phyloP scores from a whole-genome alignment of 1,284 basidiomycete genomes.

The Ceratobasidium sp. region DNA sequence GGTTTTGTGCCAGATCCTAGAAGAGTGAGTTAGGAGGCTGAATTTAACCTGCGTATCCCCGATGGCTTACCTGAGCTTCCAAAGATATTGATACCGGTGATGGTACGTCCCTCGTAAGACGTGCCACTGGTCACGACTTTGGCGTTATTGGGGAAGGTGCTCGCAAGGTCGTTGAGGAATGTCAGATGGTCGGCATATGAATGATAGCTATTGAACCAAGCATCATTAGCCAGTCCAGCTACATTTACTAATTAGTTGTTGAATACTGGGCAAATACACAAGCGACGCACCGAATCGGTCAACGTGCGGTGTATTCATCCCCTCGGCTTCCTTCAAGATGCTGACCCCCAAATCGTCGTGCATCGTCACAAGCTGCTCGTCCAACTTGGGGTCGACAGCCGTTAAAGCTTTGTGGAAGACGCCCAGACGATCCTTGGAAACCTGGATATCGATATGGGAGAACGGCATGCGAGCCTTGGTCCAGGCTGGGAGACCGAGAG shows the following conservation, averaged over 20 bases:
- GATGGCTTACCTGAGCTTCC: conserved; percentile 43
- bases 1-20: conserved; percentile 45
- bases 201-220: conserved; percentile 40
- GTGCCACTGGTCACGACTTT: conserved; percentile 43
- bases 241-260: not conserved
- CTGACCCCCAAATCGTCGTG: conserved; percentile 15
- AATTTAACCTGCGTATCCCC: too few relatives aligned
- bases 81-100: conserved; percentile 47
- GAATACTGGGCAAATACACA: too few relatives aligned
- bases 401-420: conserved; percentile 24
- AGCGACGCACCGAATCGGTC: too few relatives aligned
- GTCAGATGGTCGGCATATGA: conserved; percentile 34
- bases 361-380: conserved; percentile 33
- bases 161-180: conserved; percentile 20
- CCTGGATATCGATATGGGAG: conserved; percentile 32
- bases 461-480: not conserved
- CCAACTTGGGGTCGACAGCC: not conserved
- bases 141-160: conserved; percentile 28
- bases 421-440: conserved; percentile 16
- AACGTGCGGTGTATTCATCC: conserved; percentile 14
- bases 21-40: too few relatives aligned
- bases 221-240: conserved; percentile 30
- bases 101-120: conserved; percentile 31
- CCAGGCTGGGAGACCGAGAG: conserved; percentile 29
- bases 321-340: conserved; percentile 37